Evolutionary conservation across 768 basidiomycete genomes (phyloP).

Genomic region (Cantharellus cinnabarinus): DNA sequence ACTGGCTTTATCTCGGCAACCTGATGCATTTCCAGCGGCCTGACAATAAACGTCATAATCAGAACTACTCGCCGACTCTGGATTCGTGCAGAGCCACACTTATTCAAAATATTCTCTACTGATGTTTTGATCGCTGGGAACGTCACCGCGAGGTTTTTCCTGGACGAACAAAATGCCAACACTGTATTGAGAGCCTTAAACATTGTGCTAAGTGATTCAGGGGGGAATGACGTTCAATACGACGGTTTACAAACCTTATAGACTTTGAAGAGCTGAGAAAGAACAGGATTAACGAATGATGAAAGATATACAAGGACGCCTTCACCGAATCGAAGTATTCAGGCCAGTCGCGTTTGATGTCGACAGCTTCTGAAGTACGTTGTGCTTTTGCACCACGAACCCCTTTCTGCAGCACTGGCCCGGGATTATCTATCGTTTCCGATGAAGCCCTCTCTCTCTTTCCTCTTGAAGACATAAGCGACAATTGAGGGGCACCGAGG

Average conservation of each 20-base stretch:
- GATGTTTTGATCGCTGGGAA: constrained; percentile 55
- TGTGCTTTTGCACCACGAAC: no score
- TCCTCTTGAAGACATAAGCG: no score
- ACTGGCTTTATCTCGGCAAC: constrained; percentile 69
- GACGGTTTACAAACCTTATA: constrained; percentile 19
- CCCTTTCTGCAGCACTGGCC: no score
- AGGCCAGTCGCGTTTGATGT: constrained; percentile 26
- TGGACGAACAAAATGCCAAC: constrained; percentile 64
- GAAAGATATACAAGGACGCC: background rate
- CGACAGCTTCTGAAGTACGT: no score
- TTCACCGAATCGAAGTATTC: constrained; percentile 37
- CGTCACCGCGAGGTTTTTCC: constrained; percentile 61
- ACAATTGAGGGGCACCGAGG: no score
- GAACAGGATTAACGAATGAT: background rate
- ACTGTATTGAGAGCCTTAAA: constrained; percentile 70
- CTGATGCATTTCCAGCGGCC: constrained; percentile 55
- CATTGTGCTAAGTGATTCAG: background rate
- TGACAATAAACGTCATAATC: constrained; percentile 14
- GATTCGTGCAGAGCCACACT: constrained; percentile 23
- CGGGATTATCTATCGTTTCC: no score
- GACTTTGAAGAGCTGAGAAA: constrained; percentile 35
- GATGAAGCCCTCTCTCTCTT: no score
- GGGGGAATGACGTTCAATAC: background rate
- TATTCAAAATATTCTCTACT: constrained; percentile 61
- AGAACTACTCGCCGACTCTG: constrained; percentile 1